Percentiles rank a stretch among this genome's conserved stretches.
Evolutionary conservation across 139 green algal species (phyloP).

Genomic region (Chlamydomonas sp.): DNA sequence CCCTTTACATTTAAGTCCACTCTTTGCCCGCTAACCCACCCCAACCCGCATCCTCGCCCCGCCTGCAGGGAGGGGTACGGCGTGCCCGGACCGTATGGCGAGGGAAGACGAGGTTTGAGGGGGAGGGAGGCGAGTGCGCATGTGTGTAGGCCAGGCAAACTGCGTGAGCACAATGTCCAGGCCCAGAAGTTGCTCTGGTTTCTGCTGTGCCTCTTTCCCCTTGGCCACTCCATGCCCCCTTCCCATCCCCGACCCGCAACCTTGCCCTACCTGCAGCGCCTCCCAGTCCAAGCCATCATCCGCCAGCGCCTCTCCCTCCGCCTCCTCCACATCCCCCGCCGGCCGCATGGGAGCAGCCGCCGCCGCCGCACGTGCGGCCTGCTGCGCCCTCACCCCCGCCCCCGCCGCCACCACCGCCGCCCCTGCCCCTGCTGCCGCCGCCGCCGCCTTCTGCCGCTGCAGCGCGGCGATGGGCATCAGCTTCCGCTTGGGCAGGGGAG

Average conservation of each 20-base stretch:
- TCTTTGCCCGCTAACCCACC: too few species aligned
- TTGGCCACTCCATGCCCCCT: too few species aligned
- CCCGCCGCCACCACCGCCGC: background rate
- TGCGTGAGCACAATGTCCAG: too few species aligned
- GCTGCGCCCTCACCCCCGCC: background rate
- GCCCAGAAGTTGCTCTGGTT: too few species aligned
- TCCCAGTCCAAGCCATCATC: slow-evolving; percentile 46
- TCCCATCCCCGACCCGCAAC: background rate
- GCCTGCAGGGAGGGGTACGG: too few species aligned
- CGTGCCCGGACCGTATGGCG: too few species aligned
- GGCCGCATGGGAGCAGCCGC: background rate
- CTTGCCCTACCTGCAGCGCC: slow-evolving; percentile 22
- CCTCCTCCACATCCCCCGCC: background rate
- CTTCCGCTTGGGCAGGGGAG: slow-evolving; percentile 13
- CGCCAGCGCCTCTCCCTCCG: background rate
- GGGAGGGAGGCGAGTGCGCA: too few species aligned
- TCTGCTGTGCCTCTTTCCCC: too few species aligned
- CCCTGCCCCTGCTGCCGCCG: background rate
- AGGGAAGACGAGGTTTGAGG: too few species aligned
- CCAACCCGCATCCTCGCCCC: too few species aligned
- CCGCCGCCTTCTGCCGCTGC: slow-evolving; percentile 16
- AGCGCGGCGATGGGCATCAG: slow-evolving; percentile 33
- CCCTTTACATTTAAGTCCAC: too few species aligned
- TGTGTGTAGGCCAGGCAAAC: too few species aligned
- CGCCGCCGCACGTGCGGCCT: background rate